Evolutionary conservation across 2,329 filamentous ascomycete genomes (phyloP).

Genomic region (Sordariomycetes sp.): DNA sequence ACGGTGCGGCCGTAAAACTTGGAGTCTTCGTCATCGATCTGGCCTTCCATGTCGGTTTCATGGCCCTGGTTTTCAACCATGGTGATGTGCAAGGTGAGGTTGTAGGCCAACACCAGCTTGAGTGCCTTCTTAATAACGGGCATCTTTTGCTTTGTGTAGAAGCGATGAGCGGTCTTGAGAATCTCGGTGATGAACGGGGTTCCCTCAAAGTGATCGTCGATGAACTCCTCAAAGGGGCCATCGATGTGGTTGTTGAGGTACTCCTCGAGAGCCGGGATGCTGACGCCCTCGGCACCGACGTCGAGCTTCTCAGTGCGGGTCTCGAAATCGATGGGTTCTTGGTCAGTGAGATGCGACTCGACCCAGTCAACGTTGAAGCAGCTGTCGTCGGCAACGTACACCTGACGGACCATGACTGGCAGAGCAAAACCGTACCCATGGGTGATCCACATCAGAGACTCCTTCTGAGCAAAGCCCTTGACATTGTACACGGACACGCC

Average conservation of each 20-base stretch:
- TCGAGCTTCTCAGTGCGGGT: constrained; percentile 82
- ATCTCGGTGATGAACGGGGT: constrained; percentile 94
- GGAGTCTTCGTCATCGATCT: constrained; percentile 77
- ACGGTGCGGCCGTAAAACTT: constrained; percentile 86
- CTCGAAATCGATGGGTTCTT: constrained; percentile 72
- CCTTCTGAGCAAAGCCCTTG: constrained; percentile 67
- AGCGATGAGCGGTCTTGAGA: constrained; percentile 90
- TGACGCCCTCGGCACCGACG: constrained; percentile 82
- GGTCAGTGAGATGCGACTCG: constrained; percentile 60
- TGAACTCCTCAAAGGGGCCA: constrained; percentile 82
- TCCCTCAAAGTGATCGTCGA: constrained; percentile 93
- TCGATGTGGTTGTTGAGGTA: constrained; percentile 96
- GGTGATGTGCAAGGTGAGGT: constrained; percentile 87
- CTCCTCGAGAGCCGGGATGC: constrained; percentile 69
- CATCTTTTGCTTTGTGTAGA: constrained; percentile 79
- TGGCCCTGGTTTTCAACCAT: constrained; percentile 85
- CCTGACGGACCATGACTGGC: constrained; percentile 87
- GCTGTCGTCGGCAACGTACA: constrained; percentile 83
- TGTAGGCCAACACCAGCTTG: constrained; percentile 92
- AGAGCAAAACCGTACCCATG: constrained; percentile 92
- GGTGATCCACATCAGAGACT: constrained; percentile 78
- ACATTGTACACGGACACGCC: constrained; percentile 92
- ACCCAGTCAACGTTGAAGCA: constrained; percentile 94
- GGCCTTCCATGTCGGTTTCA: constrained; percentile 68
- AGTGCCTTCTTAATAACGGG: constrained; percentile 90